Evolutionary conservation across 75 land plant species (phyloP), one percentile per base, ranked within the genome.

Genomic region (Sequoia sempervirens): DNA sequence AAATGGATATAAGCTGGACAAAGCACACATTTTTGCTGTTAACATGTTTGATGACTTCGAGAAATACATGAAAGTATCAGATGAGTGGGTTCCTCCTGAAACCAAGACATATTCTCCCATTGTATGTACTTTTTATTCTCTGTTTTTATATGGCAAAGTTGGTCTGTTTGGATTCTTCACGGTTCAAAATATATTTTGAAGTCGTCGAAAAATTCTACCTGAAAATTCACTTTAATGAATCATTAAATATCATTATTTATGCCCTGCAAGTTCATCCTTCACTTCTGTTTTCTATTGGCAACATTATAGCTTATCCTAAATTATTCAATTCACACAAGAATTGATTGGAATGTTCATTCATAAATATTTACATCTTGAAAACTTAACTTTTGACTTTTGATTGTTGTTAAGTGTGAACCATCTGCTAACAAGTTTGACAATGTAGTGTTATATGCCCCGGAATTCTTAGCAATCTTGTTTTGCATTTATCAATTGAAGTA

Each of bases 11-110:
- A 95, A 92, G 88, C 87, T 97, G 87, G 99, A 97, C 78, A 93
- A 87, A 61, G 86, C 99, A 9, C 99, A 97, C 82, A 87, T 95
- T 40, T 97, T 97, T 86, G 87, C 86, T 11, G 96, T 97, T 32
- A 97, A 90, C 79, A 87, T 94, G 93, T 97, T 95, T 83, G 93
- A 95, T 74, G 99, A 95, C 72, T 92, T 94, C 83, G 96, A 97
- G 10, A 95, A 85, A 88, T 97, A 90, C 80, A 95, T 93, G 96
- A 95, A 89, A 87, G 94, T 97, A 40, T 92, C 93, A 5, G 91
- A 95, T 76, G 86, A 93, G 72, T 97, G 97, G 97, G 90, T 89
- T 30, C 90, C 97, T 86, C 93, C 97, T 26, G 94, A 95, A 80
- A 87, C 80, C 38, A 95, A 90, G 86, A 88, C 92, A 3, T 97